These are phyloP conservation scores for Calocera cornea DNA, from an alignment of 768 basidiomycete genomes.

Conservation along the genomic window DNA sequence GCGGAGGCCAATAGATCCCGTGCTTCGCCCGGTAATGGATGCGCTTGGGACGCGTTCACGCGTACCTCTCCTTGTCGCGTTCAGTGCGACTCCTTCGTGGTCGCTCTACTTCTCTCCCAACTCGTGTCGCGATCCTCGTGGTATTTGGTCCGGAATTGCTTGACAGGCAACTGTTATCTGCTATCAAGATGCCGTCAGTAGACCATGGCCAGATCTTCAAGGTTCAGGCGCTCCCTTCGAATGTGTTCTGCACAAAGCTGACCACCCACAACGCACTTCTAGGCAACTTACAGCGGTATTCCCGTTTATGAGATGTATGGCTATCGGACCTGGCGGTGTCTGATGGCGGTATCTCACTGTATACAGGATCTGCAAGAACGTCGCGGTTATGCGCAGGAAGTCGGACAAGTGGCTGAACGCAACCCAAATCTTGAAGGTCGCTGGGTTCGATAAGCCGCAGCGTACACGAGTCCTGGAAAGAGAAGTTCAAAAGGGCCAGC, in stretches of 20 bases:
- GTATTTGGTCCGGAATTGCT: too few relatives aligned
- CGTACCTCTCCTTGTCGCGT: not conserved
- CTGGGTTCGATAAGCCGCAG: conserved; percentile 98
- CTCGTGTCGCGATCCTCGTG: not conserved
- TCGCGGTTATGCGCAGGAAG: conserved; percentile 95
- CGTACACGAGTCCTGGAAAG: conserved; percentile 92
- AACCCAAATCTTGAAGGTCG: conserved; percentile 97
- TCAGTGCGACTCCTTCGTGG: not conserved
- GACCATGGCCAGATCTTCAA: conserved; percentile 4
- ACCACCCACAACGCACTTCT: conserved; percentile 12
- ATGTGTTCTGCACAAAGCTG: not conserved
- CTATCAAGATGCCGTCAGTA: not conserved
- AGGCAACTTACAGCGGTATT: conserved; percentile 89
- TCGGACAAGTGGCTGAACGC: conserved; percentile 98
- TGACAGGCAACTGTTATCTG: not conserved
- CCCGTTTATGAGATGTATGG: conserved; percentile 87
- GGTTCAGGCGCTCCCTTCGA: not conserved
- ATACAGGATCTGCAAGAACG: conserved; percentile 80
- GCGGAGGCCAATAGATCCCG: conserved; percentile 1
- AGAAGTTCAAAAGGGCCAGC: conserved; percentile 96
- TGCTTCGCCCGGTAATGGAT: not conserved
- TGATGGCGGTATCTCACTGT: conserved; percentile 20
- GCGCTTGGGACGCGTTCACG: conserved; percentile 3
- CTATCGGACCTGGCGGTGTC: not conserved
- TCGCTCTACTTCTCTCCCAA: not conserved